Evolutionary conservation across 1,139 yeast genomes (phyloP), one percentile per base, ranked within the genome.

Genomic region (Blastobotrys indianensis): DNA sequence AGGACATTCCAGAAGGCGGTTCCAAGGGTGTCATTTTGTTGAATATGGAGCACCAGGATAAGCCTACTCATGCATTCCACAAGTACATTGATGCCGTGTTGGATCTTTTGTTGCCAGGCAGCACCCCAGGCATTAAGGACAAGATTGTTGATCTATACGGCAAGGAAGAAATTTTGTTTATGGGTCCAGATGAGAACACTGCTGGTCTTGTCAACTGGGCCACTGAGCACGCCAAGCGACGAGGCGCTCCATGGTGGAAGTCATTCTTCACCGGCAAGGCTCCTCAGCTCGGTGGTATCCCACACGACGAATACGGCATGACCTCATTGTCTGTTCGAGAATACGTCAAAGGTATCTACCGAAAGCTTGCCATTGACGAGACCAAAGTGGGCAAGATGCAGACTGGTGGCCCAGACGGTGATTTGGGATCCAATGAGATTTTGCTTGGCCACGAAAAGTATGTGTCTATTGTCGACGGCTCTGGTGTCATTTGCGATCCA

Each of bases 331-430:
- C 96, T 42, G 97, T 92, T 42, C 81, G 98, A 61, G 86, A 95
- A 46, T 92, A 82, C 65, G 94, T 92, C 49, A 83, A 85, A 65
- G 86, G 87, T 63, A 82, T 90, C 52, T 92, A 90, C 66, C 84
- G 86, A 57, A 85, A 87, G 65, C 75, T 84, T 52, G 61, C 69
- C n/a, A 72, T 90, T 52, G 68, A 70, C 37, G 79, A 82, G 54
- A 69, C 77, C 51, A 69, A 76, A 32, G 76, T 90, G 50, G 76
- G 75, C 59, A 92, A 92, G 69, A 73, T 92, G 63, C 98, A 92
- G 72, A 92, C 97, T 48, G 98, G 97, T 69, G 98, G 98, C 40
- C 98, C 98, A 52, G 97, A 92, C 69, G 98, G 98, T 61, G 98
- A 92, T 68, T 76, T 92, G 60, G 98, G 98, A 33, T 85, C 95